Conservation (phyloP, 805 yeast genomes). For the Candida ascalaphidarum region DNA sequence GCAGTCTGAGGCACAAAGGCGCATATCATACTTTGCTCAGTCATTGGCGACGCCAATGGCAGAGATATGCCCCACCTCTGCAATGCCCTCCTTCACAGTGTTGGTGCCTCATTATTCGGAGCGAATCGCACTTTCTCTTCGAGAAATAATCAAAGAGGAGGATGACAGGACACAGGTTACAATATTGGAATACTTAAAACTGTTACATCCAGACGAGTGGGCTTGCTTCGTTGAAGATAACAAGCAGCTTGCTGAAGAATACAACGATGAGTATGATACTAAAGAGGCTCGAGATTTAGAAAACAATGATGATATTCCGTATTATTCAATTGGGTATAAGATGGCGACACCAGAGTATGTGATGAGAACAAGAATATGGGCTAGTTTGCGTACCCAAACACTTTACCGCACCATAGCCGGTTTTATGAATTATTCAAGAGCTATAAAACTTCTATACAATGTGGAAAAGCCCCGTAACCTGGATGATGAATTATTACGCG, state of each 20-base stretch:
- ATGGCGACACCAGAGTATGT: conserved; percentile 41
- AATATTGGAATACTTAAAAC: conserved; percentile 46
- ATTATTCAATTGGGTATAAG: conserved; percentile 40
- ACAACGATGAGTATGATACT: conserved; percentile 12
- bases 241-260: conserved; percentile 44
- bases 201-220: conserved; percentile 51
- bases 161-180: conserved; percentile 52
- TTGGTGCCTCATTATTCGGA: conserved; percentile 84
- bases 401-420: conserved; percentile 40
- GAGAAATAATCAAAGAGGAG: conserved; percentile 72
- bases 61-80: conserved; percentile 53
- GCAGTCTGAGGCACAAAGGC: conserved; percentile 70
- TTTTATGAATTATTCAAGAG: conserved; percentile 40
- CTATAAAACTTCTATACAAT: conserved; percentile 35
- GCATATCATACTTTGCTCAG: conserved; percentile 86
- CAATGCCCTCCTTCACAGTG: conserved; percentile 79
- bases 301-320: conserved; percentile 34
- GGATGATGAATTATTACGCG: conserved; percentile 31
- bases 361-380: conserved; percentile 40
- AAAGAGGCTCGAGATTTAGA: conserved; percentile 6
- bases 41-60: conserved; percentile 82
- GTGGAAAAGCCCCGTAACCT: conserved; percentile 36
- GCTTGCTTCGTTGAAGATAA: conserved; percentile 49
- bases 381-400: conserved; percentile 39
- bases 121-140: conserved; percentile 65